Conservation (phyloP, 306 rosid genomes). For the Albizia julibrissin region DNA sequence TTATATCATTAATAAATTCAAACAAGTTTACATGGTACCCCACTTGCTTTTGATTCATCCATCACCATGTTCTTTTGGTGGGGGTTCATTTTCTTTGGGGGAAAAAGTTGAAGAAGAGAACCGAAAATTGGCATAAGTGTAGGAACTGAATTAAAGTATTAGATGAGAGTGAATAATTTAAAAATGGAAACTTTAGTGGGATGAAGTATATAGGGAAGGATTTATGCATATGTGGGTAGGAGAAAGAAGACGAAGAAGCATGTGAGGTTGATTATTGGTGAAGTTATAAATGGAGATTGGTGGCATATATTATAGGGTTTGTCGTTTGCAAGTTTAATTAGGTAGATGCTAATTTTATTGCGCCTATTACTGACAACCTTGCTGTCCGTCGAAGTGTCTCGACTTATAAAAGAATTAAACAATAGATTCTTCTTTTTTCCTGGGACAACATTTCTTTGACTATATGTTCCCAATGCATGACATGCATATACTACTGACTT, state of each 20-base stretch:
- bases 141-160: background rate
- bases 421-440: background rate
- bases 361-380: background rate
- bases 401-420: background rate
- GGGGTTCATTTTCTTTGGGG: background rate
- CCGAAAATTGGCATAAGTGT: background rate
- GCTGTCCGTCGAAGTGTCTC: background rate
- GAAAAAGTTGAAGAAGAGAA: background rate
- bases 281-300: conserved; percentile 26
- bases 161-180: background rate
- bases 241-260: conserved; percentile 30
- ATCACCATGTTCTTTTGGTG: background rate
- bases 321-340: conserved; percentile 10
- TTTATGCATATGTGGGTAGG: background rate
- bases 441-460: background rate
- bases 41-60: background rate
- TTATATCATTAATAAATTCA: background rate
- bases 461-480: conserved; percentile 7
- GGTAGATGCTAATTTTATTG: background rate
- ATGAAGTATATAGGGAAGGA: background rate
- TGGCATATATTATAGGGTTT: conserved; percentile 1
- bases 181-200: background rate
- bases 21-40: background rate
- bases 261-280: conserved; percentile 46
- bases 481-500: background rate